Evolutionary conservation across 495 filamentous ascomycete species (phyloP).

Genomic region (Talaromyces trachyspermus): DNA sequence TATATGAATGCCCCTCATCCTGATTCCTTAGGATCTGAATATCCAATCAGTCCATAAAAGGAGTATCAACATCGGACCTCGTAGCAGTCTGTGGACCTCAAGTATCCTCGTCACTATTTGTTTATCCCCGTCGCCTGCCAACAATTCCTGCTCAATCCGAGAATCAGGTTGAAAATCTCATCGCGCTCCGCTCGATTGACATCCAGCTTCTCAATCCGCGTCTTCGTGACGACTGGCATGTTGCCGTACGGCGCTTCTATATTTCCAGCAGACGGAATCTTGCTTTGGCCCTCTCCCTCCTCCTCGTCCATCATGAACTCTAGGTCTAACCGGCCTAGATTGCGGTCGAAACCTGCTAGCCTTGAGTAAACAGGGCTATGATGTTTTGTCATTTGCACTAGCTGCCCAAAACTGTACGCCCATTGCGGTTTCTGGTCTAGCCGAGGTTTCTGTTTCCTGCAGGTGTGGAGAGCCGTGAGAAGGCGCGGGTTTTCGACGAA

Average conservation of each 20-base stretch:
- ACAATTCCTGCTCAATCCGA: conserved; percentile 25
- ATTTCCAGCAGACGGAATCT: not conserved
- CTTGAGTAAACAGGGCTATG: not conserved
- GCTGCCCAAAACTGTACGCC: not conserved
- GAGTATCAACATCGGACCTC: no score
- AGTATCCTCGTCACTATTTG: not conserved
- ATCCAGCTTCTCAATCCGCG: conserved; percentile 6
- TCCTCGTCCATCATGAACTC: not conserved
- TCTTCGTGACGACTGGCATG: no score
- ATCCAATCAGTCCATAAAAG: no score
- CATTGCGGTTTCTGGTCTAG: not conserved
- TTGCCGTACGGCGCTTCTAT: not conserved
- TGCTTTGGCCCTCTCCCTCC: not conserved
- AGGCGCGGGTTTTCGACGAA: not conserved
- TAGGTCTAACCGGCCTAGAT: not conserved
- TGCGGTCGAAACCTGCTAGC: not conserved
- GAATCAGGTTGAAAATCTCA: conserved; percentile 30
- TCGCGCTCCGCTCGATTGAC: conserved; percentile 21
- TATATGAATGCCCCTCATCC: no score
- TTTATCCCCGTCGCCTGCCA: conserved; percentile 13
- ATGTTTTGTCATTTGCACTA: conserved; percentile 2
- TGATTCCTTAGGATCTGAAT: no score
- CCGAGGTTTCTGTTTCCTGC: not conserved
- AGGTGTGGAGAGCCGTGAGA: not conserved
- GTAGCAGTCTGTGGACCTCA: no score